These are phyloP conservation scores for Paramecium pentaurelia DNA, from an alignment of 73 alveolate species.

Conservation along the genomic window DNA sequence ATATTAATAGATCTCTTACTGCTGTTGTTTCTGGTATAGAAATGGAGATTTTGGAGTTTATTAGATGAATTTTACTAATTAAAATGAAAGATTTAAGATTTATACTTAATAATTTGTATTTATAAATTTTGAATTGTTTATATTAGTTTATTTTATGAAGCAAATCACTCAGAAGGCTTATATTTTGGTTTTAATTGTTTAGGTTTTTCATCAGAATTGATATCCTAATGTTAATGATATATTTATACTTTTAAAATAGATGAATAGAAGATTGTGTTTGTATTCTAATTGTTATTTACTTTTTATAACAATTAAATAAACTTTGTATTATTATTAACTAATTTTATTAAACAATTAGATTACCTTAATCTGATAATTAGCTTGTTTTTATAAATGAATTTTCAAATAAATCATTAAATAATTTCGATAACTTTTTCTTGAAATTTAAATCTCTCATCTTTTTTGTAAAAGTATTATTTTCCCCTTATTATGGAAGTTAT, in stretches of 20 bases:
- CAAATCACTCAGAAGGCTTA: background rate
- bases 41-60: slow-evolving; percentile 40
- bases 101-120: background rate
- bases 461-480: background rate
- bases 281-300: slow-evolving; percentile 27
- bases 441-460: background rate
- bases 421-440: background rate
- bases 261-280: background rate
- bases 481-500: background rate
- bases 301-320: background rate
- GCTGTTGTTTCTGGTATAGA: slow-evolving; percentile 53
- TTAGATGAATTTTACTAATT: background rate
- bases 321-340: slow-evolving; percentile 16
- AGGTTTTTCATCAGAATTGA: slow-evolving; percentile 2
- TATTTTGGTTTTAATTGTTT: background rate
- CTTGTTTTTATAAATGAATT: background rate
- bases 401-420: background rate
- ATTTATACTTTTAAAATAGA: background rate
- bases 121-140: background rate
- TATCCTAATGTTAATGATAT: background rate
- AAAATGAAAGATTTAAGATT: background rate
- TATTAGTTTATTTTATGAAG: background rate
- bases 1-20: background rate
- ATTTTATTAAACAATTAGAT: background rate
- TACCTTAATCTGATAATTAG: background rate